These are phyloP conservation scores for Nymphaea colorata DNA, from an alignment of 164 flowering plant genomes.

Conservation along the genomic window DNA sequence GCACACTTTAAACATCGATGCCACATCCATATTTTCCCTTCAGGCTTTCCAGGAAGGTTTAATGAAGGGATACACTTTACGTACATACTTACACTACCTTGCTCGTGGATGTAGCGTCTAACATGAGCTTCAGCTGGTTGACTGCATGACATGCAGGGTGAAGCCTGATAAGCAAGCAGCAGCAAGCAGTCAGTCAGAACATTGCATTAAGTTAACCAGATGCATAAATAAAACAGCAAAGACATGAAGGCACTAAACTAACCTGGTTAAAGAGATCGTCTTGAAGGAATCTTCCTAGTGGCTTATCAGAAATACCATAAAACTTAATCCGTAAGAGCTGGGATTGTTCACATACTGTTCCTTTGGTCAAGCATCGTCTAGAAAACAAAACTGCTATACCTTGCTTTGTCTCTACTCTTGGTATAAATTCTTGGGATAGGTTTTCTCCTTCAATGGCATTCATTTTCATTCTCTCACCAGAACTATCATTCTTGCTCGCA, in stretches of 20 bases:
- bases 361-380: conserved; percentile 70
- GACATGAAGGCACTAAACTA: conserved; percentile 1
- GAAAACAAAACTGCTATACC: conserved; percentile 85
- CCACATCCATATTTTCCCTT: conserved; percentile 99
- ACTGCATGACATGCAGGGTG: conserved; percentile 50
- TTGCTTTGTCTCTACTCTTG: conserved; percentile 60
- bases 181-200: not conserved
- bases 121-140: conserved; percentile 83
- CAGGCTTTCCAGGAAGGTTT: conserved; percentile 69
- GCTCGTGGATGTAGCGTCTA: conserved; percentile 70
- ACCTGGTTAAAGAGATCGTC: conserved; percentile 79
- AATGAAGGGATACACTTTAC: conserved; percentile 48
- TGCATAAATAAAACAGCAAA: not conserved
- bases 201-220: not conserved
- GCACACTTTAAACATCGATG: conserved; percentile 86
- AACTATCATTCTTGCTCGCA: conserved; percentile 11
- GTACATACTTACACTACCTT: conserved; percentile 69
- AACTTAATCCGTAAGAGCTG: conserved; percentile 74
- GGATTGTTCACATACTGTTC: conserved; percentile 70
- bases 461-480: conserved; percentile 13
- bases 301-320: conserved; percentile 73
- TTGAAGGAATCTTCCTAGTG: conserved; percentile 59
- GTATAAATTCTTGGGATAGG: conserved; percentile 32
- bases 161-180: conserved; percentile 25
- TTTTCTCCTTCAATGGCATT: conserved; percentile 29